These are phyloP conservation scores for Eimeria mitis DNA, from an alignment of 169 alveolate species.

Conservation along the genomic window DNA sequence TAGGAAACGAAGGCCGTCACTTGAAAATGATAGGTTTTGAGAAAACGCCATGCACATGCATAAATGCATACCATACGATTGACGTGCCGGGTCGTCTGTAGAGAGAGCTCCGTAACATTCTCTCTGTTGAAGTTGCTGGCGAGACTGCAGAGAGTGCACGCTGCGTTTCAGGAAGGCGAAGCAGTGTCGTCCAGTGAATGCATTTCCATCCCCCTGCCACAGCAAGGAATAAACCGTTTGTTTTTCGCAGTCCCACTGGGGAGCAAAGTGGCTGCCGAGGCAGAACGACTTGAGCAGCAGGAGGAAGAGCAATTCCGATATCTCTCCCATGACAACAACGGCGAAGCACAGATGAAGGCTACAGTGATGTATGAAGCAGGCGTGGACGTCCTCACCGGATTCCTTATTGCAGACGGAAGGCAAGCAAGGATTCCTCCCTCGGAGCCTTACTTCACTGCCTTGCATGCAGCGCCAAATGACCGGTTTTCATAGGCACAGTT, in stretches of 20 bases:
- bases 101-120: not conserved
- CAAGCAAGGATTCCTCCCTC: not conserved
- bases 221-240: constrained; percentile 40
- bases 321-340: not conserved
- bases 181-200: not conserved
- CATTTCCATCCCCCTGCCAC: not conserved
- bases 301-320: not conserved
- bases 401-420: constrained; percentile 43
- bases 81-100: not conserved
- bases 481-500: too few relatives aligned
- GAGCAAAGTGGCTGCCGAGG: constrained; percentile 32
- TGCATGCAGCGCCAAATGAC: too few relatives aligned
- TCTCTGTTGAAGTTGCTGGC: not conserved
- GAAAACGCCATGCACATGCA: not conserved
- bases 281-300: not conserved
- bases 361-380: not conserved
- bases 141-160: not conserved
- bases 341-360: not conserved
- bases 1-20: not conserved
- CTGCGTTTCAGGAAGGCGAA: constrained; percentile 14
- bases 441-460: not conserved
- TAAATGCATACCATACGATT: not conserved
- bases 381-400: constrained; percentile 26
- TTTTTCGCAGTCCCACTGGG: constrained; percentile 24
- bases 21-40: not conserved